These are phyloP conservation scores for Fusarium pseudograminearum DNA, from an alignment of 2,329 filamentous ascomycete species.

Conservation along the genomic window DNA sequence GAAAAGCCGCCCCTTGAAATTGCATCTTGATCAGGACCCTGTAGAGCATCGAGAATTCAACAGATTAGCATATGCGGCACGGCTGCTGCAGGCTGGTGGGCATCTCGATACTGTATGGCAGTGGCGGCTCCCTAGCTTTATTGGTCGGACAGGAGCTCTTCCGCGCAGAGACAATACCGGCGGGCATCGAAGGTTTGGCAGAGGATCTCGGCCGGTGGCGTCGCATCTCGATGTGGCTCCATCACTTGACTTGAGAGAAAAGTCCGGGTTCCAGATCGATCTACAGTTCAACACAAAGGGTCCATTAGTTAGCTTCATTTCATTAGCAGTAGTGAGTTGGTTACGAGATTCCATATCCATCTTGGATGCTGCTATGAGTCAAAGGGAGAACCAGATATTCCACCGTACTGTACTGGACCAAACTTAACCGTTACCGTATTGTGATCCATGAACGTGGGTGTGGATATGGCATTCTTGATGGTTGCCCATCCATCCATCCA, in stretches of 20 bases:
- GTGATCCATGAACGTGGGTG: not conserved
- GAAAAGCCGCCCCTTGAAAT: not conserved
- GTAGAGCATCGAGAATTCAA: not conserved
- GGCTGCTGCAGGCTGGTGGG: not conserved
- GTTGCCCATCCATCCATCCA: not conserved
- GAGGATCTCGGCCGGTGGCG: conserved; percentile 42
- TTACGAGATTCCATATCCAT: not conserved
- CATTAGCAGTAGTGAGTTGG: not conserved
- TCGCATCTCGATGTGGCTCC: conserved; percentile 41
- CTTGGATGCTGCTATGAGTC: not conserved
- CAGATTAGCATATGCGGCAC: conserved; percentile 8
- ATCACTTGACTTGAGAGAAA: conserved; percentile 29
- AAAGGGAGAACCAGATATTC: not conserved
- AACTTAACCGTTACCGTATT: not conserved
- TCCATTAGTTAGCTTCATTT: conserved; percentile 4
- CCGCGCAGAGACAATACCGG: conserved; percentile 21
- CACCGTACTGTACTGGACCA: not conserved
- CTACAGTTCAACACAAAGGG: conserved; percentile 12
- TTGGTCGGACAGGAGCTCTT: conserved; percentile 5
- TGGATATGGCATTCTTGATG: not conserved
- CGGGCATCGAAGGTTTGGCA: conserved; percentile 39
- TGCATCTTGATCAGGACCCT: not conserved
- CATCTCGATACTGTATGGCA: conserved; percentile 21
- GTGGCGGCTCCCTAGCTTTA: conserved; percentile 1
- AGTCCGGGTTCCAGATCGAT: conserved; percentile 34